Conservation (phyloP, 257 asterid species). For the Solanum lignicaule region DNA sequence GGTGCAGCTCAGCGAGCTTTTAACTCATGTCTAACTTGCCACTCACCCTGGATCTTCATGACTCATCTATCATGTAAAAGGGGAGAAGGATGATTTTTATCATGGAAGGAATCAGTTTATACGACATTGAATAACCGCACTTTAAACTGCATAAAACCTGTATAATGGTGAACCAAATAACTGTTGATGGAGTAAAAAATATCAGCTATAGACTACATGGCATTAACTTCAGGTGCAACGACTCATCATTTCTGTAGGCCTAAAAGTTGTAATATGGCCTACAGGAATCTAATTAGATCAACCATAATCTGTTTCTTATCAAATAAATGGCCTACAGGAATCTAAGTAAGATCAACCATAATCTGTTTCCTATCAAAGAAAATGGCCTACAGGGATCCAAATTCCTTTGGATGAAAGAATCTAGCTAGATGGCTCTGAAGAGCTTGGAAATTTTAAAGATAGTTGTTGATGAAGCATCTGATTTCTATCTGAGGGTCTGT, state of each 20-base stretch:
- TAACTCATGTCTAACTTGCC: neutral
- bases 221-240: neutral
- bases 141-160: neutral
- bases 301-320: neutral
- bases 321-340: neutral
- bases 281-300: neutral
- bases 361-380: neutral
- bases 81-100: neutral
- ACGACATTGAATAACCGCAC: neutral
- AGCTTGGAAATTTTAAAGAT: neutral
- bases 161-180: neutral
- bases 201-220: neutral
- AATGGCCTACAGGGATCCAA: neutral
- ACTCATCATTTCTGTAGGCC: neutral
- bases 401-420: neutral
- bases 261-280: neutral
- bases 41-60: neutral
- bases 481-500: neutral
- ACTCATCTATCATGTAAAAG: neutral
- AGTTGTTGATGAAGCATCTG: neutral
- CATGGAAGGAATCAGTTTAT: neutral
- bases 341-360: neutral
- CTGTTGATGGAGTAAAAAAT: neutral
- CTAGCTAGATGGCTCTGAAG: neutral
- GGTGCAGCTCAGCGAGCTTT: neutral